These are phyloP conservation scores for Stemphylium lycopersici DNA, from an alignment of 2,329 filamentous ascomycete genomes.

Conservation along the genomic window DNA sequence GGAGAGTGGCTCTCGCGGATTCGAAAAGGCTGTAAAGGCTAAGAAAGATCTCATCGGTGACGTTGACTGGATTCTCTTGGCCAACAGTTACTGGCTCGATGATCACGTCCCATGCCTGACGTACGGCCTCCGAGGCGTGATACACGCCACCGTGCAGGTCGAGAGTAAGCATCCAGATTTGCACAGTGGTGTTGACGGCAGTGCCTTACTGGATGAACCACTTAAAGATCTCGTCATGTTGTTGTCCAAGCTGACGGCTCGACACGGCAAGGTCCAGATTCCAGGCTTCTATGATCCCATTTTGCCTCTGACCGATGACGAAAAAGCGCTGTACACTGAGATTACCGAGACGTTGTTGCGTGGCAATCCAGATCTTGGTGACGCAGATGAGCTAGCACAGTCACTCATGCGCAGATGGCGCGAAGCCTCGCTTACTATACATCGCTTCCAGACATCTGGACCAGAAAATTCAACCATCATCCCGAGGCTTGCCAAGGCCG, in stretches of 20 bases:
- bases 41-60: slow-evolving; percentile 86
- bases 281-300: slow-evolving; percentile 90
- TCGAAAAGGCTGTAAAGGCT: slow-evolving; percentile 78
- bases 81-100: slow-evolving; percentile 98
- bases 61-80: slow-evolving; percentile 91
- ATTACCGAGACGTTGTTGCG: slow-evolving; percentile 79
- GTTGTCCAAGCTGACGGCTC: slow-evolving; percentile 80
- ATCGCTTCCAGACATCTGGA: slow-evolving; percentile 90
- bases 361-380: slow-evolving; percentile 69
- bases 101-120: slow-evolving; percentile 95
- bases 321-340: slow-evolving; percentile 81
- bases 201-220: slow-evolving; percentile 85
- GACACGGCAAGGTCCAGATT: slow-evolving; percentile 79
- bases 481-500: slow-evolving; percentile 84
- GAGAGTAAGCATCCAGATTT: slow-evolving; percentile 86
- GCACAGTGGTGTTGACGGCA: slow-evolving; percentile 96
- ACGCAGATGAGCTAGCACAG: slow-evolving; percentile 74
- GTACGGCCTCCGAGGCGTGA: slow-evolving; percentile 89
- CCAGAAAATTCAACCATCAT: slow-evolving; percentile 89
- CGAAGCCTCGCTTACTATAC: slow-evolving; percentile 91
- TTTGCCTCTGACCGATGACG: slow-evolving; percentile 73
- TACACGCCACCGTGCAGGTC: slow-evolving; percentile 89
- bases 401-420: slow-evolving; percentile 94
- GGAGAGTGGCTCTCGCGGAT: slow-evolving; percentile 90
- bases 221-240: slow-evolving; percentile 88